Conservation (phyloP, 2,329 filamentous ascomycete species). For the Aspergillus sp. region DNA sequence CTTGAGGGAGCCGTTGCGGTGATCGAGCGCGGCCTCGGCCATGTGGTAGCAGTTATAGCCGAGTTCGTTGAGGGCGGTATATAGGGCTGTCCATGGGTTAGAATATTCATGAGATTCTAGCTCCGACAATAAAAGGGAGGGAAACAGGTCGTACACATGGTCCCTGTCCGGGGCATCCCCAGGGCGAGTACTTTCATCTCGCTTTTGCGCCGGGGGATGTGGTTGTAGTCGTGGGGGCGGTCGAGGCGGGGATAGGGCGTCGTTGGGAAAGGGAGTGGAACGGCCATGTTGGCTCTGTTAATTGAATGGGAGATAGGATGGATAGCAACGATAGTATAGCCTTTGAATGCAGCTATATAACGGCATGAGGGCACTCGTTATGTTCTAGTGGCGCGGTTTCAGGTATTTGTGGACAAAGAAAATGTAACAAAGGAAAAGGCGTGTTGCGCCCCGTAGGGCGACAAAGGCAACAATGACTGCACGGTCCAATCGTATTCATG, state of each 20-base stretch:
- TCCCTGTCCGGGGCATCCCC: conserved; percentile 12
- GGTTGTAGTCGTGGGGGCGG: background rate
- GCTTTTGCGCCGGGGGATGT: background rate
- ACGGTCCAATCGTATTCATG: too few relatives aligned
- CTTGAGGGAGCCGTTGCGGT: background rate
- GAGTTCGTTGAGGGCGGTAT: background rate
- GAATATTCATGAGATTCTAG: background rate
- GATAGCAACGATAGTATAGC: too few relatives aligned
- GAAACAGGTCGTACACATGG: background rate
- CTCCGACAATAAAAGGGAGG: background rate
- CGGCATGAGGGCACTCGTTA: too few relatives aligned
- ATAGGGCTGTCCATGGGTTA: conserved; percentile 1
- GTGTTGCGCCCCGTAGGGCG: too few relatives aligned
- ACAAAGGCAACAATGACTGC: too few relatives aligned
- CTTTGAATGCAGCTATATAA: too few relatives aligned
- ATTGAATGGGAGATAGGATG: background rate
- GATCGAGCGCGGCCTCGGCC: background rate
- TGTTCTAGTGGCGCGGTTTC: too few relatives aligned
- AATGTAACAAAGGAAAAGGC: too few relatives aligned
- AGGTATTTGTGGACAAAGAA: too few relatives aligned
- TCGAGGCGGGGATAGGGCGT: background rate
- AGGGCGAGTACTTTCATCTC: conserved; percentile 9
- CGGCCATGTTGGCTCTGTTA: background rate
- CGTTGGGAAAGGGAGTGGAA: background rate
- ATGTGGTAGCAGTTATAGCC: conserved; percentile 12